phyloP scores from a whole-genome alignment of 2,329 filamentous ascomycete species.

The Sporothrix euskadiensis region DNA sequence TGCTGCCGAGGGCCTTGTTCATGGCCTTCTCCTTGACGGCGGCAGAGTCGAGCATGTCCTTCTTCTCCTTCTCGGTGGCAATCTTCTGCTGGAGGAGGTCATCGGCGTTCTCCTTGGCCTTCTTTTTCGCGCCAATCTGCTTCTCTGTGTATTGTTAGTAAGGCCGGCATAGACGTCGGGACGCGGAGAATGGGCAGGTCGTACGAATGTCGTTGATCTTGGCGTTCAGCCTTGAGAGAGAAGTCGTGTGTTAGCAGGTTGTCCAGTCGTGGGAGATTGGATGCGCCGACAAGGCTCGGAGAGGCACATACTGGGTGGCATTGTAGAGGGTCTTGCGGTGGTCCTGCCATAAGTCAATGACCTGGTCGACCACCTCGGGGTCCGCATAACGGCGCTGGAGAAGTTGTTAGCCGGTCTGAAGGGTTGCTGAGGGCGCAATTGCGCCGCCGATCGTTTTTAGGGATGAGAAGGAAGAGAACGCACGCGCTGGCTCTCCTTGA shows the following conservation, averaged over 20 bases:
- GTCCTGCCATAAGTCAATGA: slow-evolving; percentile 83
- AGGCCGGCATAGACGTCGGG: background rate
- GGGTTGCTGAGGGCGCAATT: background rate
- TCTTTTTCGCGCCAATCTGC: slow-evolving; percentile 66
- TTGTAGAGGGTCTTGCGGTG: slow-evolving; percentile 61
- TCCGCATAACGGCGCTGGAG: slow-evolving; percentile 67
- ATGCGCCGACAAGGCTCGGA: background rate
- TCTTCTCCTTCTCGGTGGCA: slow-evolving; percentile 70
- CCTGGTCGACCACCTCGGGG: slow-evolving; percentile 84
- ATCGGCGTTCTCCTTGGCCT: slow-evolving; percentile 86
- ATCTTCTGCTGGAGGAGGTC: slow-evolving; percentile 76
- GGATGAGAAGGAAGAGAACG: slow-evolving; percentile 1
- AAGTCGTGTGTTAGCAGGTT: background rate
- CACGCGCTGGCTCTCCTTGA: slow-evolving; percentile 81
- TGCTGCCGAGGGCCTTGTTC: slow-evolving; percentile 74
- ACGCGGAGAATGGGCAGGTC: background rate
- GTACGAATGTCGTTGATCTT: slow-evolving; percentile 70
- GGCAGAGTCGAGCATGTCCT: slow-evolving; percentile 69
- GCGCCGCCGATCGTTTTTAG: background rate
- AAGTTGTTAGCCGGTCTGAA: background rate
- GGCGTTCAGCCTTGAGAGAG: slow-evolving; percentile 57
- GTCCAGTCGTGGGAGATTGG: background rate
- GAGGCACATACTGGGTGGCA: slow-evolving; percentile 59
- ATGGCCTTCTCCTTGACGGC: slow-evolving; percentile 72
- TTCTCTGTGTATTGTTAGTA: slow-evolving; percentile 28